Conservation (phyloP, 2,329 filamentous ascomycete species). For the Botryotinia globosa region DNA sequence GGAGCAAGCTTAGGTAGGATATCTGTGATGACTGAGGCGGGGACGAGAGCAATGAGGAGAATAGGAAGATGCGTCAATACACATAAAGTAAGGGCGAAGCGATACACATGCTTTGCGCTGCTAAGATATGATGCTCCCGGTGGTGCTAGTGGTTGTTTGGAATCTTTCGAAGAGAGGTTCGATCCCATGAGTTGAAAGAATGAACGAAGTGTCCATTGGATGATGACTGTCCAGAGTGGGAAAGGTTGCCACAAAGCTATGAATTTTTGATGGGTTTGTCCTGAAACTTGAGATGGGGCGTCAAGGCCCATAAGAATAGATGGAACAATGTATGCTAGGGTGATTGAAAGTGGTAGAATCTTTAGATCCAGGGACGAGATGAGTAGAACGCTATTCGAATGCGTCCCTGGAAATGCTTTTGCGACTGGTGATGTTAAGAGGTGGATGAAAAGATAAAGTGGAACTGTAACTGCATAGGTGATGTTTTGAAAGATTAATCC, state of each 20-base stretch:
- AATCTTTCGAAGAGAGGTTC: constrained; percentile 23
- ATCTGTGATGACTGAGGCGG: constrained; percentile 40
- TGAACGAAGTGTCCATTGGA: constrained; percentile 38
- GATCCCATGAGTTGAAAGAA: constrained; percentile 23
- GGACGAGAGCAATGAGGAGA: constrained; percentile 43
- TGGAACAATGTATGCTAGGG: constrained; percentile 46
- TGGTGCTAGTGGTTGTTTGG: constrained; percentile 31
- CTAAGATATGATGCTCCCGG: constrained; percentile 29
- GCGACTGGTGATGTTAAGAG: constrained; percentile 44
- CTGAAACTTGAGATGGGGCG: constrained; percentile 40
- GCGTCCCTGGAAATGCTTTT: constrained; percentile 37
- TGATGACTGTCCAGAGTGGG: constrained; percentile 45
- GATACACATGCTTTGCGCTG: constrained; percentile 29
- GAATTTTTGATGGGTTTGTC: constrained; percentile 46
- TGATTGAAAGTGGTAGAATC: constrained; percentile 43
- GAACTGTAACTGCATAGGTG: constrained; percentile 45
- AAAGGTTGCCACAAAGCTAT: constrained; percentile 52
- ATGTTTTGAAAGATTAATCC: constrained; percentile 44
- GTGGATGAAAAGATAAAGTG: constrained; percentile 45
- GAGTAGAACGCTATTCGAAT: constrained; percentile 34
- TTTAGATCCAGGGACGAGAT: constrained; percentile 33
- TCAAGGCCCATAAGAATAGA: constrained; percentile 45
- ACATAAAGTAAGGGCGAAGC: constrained; percentile 42
- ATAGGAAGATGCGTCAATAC: constrained; percentile 42
- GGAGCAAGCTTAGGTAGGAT: constrained; percentile 38